phyloP scores from a whole-genome alignment of 768 basidiomycete genomes.

The Mycena chlorophos region DNA sequence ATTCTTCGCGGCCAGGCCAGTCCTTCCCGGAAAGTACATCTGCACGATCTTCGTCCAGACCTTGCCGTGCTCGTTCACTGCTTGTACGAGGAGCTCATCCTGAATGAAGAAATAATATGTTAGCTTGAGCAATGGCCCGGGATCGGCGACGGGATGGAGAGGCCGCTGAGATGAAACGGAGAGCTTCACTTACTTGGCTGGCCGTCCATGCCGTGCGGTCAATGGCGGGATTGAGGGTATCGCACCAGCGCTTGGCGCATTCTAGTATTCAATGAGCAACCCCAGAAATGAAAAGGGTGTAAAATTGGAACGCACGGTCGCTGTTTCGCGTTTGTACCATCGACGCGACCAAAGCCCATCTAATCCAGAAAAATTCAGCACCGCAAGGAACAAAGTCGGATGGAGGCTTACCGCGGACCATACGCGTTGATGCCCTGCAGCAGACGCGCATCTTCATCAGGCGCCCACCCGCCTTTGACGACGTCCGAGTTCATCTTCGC shows the following conservation, averaged over 20 bases:
- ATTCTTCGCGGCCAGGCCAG: constrained; percentile 61
- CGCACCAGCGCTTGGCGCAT: constrained; percentile 64
- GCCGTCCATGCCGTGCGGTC: constrained; percentile 61
- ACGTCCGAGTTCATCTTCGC: constrained; percentile 65
- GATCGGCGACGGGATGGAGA: neutral
- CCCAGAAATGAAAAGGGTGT: neutral
- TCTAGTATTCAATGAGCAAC: constrained; percentile 36
- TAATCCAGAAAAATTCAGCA: constrained; percentile 23
- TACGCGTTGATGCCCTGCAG: constrained; percentile 57
- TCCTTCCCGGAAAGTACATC: constrained; percentile 60
- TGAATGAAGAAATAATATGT: constrained; percentile 21
- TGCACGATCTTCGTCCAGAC: constrained; percentile 65
- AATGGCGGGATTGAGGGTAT: constrained; percentile 60
- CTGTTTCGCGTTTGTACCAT: constrained; percentile 58
- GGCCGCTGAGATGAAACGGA: neutral
- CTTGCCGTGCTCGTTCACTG: constrained; percentile 56
- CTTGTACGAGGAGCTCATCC: constrained; percentile 56
- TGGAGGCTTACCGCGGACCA: constrained; percentile 48
- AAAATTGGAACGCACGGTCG: constrained; percentile 52
- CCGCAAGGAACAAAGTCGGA: neutral
- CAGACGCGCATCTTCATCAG: constrained; percentile 59
- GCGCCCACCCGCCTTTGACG: constrained; percentile 62
- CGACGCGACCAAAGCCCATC: constrained; percentile 60
- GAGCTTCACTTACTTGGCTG: constrained; percentile 47
- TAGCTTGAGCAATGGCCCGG: constrained; percentile 5